Evolutionary conservation across 345 rosid species (phyloP).

Genomic region (Aurinia saxatilis): DNA sequence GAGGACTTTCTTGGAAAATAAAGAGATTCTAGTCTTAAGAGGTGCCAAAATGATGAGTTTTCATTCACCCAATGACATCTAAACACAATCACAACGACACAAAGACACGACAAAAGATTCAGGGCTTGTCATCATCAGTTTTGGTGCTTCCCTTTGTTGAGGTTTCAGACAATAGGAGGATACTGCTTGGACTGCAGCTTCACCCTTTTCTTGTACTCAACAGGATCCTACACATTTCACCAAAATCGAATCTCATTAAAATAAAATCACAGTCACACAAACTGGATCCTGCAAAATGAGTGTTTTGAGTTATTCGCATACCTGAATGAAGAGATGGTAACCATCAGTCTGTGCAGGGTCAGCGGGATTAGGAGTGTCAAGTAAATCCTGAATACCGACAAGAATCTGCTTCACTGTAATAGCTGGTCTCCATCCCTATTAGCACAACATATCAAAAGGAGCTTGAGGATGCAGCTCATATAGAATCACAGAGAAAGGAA

Average conservation of each 20-base stretch:
- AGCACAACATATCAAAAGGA: neutral
- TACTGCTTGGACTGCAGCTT: constrained; percentile 86
- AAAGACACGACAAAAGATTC: constrained; percentile 11
- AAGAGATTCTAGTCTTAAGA: constrained; percentile 7
- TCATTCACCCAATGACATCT: constrained; percentile 15
- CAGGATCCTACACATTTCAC: constrained; percentile 49
- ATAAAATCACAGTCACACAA: neutral
- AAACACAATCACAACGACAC: constrained; percentile 21
- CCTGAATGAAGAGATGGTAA: constrained; percentile 88
- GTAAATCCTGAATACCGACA: constrained; percentile 83
- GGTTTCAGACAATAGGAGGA: constrained; percentile 51
- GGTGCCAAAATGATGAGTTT: constrained; percentile 24
- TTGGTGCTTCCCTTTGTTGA: constrained; percentile 10
- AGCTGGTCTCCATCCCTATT: constrained; percentile 92
- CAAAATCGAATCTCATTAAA: neutral
- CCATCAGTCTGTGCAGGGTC: constrained; percentile 96
- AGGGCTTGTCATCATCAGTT: constrained; percentile 23
- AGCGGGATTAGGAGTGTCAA: constrained; percentile 78
- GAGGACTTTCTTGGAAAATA: constrained; percentile 3
- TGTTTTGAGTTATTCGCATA: constrained; percentile 5
- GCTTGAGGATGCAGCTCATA: neutral
- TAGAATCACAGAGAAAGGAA: neutral
- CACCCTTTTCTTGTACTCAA: constrained; percentile 83
- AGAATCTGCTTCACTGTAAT: constrained; percentile 89
- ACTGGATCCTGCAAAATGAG: neutral